Percentiles rank a stretch among this genome's conserved stretches.
phyloP scores from a whole-genome alignment of 345 rosid species.

The Camelina hispida region DNA sequence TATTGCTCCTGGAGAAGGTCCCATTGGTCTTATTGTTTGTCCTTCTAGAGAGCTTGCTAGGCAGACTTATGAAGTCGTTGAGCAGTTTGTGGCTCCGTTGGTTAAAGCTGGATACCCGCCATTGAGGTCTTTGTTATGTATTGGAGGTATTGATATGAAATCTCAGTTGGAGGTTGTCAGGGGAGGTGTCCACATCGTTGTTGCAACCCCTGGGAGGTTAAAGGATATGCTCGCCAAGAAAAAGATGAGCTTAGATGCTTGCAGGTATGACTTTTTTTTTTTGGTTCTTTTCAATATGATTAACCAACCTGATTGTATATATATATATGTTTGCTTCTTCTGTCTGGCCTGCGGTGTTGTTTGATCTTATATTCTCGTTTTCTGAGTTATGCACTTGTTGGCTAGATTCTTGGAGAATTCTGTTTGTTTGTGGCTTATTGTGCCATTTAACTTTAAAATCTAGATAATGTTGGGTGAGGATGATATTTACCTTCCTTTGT shows the following conservation, averaged over 20 bases:
- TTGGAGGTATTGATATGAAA: conserved; percentile 93
- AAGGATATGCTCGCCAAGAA: conserved; percentile 97
- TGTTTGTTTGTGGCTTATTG: conserved; percentile 10
- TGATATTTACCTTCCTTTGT: conserved; percentile 31
- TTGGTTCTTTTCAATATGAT: neutral
- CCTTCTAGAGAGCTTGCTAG: conserved; percentile 94
- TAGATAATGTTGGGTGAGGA: neutral
- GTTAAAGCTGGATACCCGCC: conserved; percentile 70
- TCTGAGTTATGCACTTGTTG: conserved; percentile 9
- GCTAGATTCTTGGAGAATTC: neutral
- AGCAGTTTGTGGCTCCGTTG: conserved; percentile 70
- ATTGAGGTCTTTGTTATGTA: conserved; percentile 78
- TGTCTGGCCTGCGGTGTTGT: neutral
- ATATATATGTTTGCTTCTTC: neutral
- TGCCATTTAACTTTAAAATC: conserved; percentile 16
- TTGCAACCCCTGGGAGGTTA: conserved; percentile 94
- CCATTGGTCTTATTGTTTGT: conserved; percentile 75
- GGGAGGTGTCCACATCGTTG: conserved; percentile 89
- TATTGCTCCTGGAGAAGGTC: conserved; percentile 81
- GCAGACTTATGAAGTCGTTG: conserved; percentile 90
- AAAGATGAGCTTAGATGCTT: conserved; percentile 86
- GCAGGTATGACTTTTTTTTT: conserved; percentile 58
- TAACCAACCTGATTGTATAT: neutral
- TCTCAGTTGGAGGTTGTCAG: conserved; percentile 86
- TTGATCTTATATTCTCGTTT: neutral